Evolutionary conservation across 768 basidiomycete genomes (phyloP).

Genomic region (Mycena amicta): DNA sequence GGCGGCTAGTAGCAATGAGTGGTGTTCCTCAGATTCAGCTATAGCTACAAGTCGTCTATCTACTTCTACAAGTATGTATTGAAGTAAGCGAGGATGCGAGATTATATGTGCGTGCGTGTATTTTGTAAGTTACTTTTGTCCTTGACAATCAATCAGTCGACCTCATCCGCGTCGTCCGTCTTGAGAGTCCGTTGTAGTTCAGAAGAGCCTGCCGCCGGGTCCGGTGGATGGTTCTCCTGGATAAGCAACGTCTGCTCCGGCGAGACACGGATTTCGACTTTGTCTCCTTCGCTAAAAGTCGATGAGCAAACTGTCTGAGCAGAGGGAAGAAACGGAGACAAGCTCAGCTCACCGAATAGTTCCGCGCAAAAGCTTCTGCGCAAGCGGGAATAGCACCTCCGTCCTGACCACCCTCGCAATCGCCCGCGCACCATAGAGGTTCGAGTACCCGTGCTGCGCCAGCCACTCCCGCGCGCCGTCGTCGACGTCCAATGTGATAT

Average conservation of each 20-base stretch:
- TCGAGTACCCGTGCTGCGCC: conserved; percentile 77
- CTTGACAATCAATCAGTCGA: neutral
- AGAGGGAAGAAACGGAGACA: neutral
- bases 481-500: conserved; percentile 75
- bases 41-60: neutral
- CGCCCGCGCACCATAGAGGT: conserved; percentile 84
- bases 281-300: conserved; percentile 62
- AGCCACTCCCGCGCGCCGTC: conserved; percentile 66
- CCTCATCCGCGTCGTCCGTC: neutral
- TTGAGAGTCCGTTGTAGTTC: neutral
- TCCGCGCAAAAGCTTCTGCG: conserved; percentile 77
- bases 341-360: conserved; percentile 61
- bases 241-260: conserved; percentile 52
- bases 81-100: neutral
- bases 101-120: too few relatives aligned
- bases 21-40: too few relatives aligned
- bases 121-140: neutral
- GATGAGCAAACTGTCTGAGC: neutral
- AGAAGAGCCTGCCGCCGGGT: conserved; percentile 29
- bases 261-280: conserved; percentile 55
- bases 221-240: conserved; percentile 61
- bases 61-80: neutral
- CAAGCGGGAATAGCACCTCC: conserved; percentile 81
- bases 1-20: too few relatives aligned
- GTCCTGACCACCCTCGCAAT: conserved; percentile 86